Percentiles rank a stretch among this genome's conserved stretches.
Evolutionary conservation across 495 filamentous ascomycete species (phyloP).

Genomic region (Penicillium turbatum): DNA sequence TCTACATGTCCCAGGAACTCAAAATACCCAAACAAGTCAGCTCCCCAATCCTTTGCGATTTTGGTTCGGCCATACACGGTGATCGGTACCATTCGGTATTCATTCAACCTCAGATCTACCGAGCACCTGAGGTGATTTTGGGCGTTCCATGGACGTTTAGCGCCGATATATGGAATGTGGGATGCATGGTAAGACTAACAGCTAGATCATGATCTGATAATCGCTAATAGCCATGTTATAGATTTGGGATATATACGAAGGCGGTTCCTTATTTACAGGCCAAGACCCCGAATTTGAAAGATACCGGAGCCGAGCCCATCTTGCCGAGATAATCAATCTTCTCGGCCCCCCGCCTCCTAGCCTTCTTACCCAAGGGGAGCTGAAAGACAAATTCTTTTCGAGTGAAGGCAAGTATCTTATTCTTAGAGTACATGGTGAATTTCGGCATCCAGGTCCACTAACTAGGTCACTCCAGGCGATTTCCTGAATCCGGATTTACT

Average conservation of each 20-base stretch:
- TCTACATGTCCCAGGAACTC: slow-evolving; percentile 26
- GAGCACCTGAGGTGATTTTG: slow-evolving; percentile 42
- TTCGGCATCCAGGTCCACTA: background rate
- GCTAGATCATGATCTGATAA: background rate
- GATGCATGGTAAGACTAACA: slow-evolving; percentile 35
- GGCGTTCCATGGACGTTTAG: slow-evolving; percentile 34
- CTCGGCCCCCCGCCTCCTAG: slow-evolving; percentile 39
- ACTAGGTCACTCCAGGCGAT: background rate
- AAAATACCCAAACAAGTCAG: slow-evolving; percentile 14
- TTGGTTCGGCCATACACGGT: slow-evolving; percentile 21
- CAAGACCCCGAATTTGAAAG: slow-evolving; percentile 18
- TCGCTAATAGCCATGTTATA: slow-evolving; percentile 5
- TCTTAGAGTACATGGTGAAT: background rate
- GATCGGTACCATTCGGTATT: slow-evolving; percentile 15
- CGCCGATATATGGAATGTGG: slow-evolving; percentile 44
- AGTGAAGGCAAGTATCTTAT: slow-evolving; percentile 13
- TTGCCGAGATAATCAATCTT: slow-evolving; percentile 39
- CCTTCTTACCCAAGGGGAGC: slow-evolving; percentile 25
- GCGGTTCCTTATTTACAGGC: slow-evolving; percentile 24
- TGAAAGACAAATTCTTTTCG: slow-evolving; percentile 18
- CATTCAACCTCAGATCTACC: slow-evolving; percentile 37
- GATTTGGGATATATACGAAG: slow-evolving; percentile 33
- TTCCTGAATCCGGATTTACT: background rate
- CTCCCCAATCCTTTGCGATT: slow-evolving; percentile 26
- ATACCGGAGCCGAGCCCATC: slow-evolving; percentile 40